Base-by-base conservation (phyloP, 1,284 basidiomycete genomes). In the Heterobasidion occidentale region DNA sequence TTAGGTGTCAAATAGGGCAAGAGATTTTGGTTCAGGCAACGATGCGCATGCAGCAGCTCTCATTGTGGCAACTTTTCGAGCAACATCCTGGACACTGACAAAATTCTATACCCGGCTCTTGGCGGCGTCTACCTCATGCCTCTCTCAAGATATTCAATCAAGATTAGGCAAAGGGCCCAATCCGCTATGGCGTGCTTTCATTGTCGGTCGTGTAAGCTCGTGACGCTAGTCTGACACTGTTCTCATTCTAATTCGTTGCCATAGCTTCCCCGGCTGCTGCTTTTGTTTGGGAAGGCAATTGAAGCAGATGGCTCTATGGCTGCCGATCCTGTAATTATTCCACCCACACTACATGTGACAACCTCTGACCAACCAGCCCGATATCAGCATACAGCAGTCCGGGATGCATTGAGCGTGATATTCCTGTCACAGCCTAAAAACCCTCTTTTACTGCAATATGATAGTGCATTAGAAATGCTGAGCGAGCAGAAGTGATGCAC, bases 41-140 rank as follows among this genome's bases (percentile, higher is more conserved):
- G 74, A 73, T 20, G 64, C 68, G 35, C 76, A 80, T 61, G 77
- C 79, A 7, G 77, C 80, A 33, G 79, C 80, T 6, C 61, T 84
- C 27, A 69, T 91, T 17, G 74, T 85, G 20, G 77, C 78, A 19
- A 69, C 79, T 45, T 79, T 83, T 58, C 75, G 85, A 61, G 85
- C 81, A 77, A 79, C 80, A 7, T 79, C 81, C 2, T 87, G 86
- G 84, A 72, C 83, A 9, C 78, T 86, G 6, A 71, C 72, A 1
- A 78, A 78, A 7, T 90, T 88, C 65, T 88, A 84, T 60, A 84
- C 80, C 0, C 88, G 88, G 62, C 65, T 89, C 44, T 70, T 89
- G 19, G 69, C 83, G 20, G 76, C 85, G 3, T 80, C 84, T 8
- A 70, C 87, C 54, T 77, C 76, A 7, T 86, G 80, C 61, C 70